These are phyloP conservation scores for Apocynum venetum DNA, from an alignment of 257 asterid genomes.

Conservation along the genomic window DNA sequence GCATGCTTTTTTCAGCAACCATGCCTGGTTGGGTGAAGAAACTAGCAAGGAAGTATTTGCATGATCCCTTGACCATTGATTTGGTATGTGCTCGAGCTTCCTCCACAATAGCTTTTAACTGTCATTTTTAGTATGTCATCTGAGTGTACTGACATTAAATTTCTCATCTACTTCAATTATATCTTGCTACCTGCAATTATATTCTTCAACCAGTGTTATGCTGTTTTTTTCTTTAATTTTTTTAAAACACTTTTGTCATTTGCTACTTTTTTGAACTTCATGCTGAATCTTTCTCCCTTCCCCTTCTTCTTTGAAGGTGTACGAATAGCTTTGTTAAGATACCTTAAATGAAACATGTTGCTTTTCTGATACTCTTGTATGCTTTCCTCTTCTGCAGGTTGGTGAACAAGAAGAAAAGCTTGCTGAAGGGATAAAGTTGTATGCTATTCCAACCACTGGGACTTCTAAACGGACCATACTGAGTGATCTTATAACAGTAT, in stretches of 20 bases:
- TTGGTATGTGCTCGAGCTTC: conserved; percentile 44
- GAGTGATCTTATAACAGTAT: conserved; percentile 74
- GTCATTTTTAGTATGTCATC: not conserved
- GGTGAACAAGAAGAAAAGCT: conserved; percentile 77
- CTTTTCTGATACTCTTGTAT: conserved; percentile 12
- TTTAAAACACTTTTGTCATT: not conserved
- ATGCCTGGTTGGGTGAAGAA: conserved; percentile 98
- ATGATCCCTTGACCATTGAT: conserved; percentile 84
- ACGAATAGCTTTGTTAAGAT: not conserved
- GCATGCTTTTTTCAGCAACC: conserved; percentile 99
- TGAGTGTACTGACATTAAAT: not conserved
- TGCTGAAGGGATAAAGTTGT: conserved; percentile 86
- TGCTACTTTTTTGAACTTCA: not conserved
- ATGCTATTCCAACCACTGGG: conserved; percentile 55
- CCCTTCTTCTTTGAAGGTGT: not conserved
- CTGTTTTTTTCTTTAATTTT: not conserved
- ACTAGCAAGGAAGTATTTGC: conserved; percentile 67
- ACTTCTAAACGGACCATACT: conserved; percentile 73
- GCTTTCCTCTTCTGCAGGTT: conserved; percentile 43
- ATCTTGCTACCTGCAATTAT: not conserved
- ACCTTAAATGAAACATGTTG: not conserved
- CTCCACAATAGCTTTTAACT: not conserved
- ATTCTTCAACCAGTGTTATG: not conserved
- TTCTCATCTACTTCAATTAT: not conserved
- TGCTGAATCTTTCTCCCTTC: not conserved